These are phyloP conservation scores for Pythium folliculosum DNA, from an alignment of 352 stramenopile species.

Conservation along the genomic window DNA sequence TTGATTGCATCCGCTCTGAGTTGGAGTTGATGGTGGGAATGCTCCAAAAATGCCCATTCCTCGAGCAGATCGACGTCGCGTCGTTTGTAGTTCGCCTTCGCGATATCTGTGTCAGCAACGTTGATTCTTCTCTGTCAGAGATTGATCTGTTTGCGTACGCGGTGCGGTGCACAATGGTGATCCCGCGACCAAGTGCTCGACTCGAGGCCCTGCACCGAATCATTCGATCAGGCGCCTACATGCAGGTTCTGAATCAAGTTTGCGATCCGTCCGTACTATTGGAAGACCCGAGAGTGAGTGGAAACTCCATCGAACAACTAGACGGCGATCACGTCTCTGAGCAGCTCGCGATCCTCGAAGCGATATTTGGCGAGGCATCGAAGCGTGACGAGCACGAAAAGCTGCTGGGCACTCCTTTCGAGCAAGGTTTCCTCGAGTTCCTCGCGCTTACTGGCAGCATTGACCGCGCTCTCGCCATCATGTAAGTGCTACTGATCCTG, in stretches of 20 bases:
- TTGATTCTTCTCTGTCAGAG: slow-evolving; percentile 1
- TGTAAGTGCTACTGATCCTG: slow-evolving; percentile 24
- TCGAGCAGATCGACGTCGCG: slow-evolving; percentile 45
- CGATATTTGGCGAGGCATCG: slow-evolving; percentile 29
- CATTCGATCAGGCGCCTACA: slow-evolving; percentile 34
- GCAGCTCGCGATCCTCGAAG: slow-evolving; percentile 30
- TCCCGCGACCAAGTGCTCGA: slow-evolving; percentile 29
- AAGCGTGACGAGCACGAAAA: slow-evolving; percentile 26
- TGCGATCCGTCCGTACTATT: slow-evolving; percentile 26
- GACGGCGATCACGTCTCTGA: slow-evolving; percentile 29
- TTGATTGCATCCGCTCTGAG: slow-evolving; percentile 19
- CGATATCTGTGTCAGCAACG: slow-evolving; percentile 22
- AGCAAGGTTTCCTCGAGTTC: slow-evolving; percentile 33
- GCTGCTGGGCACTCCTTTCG: slow-evolving; percentile 30
- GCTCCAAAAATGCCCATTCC: slow-evolving; percentile 44
- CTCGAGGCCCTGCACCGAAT: slow-evolving; percentile 33
- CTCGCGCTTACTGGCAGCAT: slow-evolving; percentile 27
- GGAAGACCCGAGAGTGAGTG: slow-evolving; percentile 6
- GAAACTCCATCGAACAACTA: background rate
- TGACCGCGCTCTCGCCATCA: slow-evolving; percentile 23
- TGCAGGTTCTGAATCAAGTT: slow-evolving; percentile 31
- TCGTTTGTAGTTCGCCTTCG: slow-evolving; percentile 33
- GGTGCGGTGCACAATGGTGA: slow-evolving; percentile 33
- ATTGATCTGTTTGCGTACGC: slow-evolving; percentile 32
- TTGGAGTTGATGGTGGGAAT: slow-evolving; percentile 35